Evolutionary conservation across 169 alveolate species (phyloP).

Genomic region (Plasmodium gaboni): DNA sequence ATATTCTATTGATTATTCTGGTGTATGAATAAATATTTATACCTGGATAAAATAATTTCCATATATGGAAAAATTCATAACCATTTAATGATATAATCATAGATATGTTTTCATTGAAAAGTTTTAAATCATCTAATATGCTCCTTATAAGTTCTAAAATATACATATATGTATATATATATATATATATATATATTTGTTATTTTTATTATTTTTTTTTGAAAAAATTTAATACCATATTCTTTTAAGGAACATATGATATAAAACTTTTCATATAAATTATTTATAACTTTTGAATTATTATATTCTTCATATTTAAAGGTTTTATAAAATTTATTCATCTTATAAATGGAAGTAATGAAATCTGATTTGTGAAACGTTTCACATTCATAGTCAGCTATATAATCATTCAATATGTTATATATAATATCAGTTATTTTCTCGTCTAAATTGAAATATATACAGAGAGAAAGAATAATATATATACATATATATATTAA

Average conservation of each 20-base stretch:
- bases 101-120: conserved; percentile 44
- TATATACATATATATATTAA: background rate
- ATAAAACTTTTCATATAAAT: conserved; percentile 48
- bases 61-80: conserved; percentile 57
- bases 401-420: conserved; percentile 11
- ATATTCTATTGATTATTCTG: background rate
- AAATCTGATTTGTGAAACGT: background rate
- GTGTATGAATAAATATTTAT: background rate
- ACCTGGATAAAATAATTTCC: conserved; percentile 74
- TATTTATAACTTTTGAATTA: conserved; percentile 18
- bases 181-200: background rate
- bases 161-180: background rate
- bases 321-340: conserved; percentile 9
- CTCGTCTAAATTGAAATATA: conserved; percentile 30
- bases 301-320: conserved; percentile 6
- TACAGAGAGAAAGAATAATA: background rate
- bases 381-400: conserved; percentile 29
- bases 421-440: conserved; percentile 40
- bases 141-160: conserved; percentile 43
- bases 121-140: conserved; percentile 23
- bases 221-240: conserved; percentile 22
- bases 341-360: background rate
- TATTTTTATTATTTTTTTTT: background rate
- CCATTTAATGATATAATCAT: conserved; percentile 30
- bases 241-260: conserved; percentile 34